phyloP scores from a whole-genome alignment of 495 filamentous ascomycete species.

The Penicillium diatomitis region DNA sequence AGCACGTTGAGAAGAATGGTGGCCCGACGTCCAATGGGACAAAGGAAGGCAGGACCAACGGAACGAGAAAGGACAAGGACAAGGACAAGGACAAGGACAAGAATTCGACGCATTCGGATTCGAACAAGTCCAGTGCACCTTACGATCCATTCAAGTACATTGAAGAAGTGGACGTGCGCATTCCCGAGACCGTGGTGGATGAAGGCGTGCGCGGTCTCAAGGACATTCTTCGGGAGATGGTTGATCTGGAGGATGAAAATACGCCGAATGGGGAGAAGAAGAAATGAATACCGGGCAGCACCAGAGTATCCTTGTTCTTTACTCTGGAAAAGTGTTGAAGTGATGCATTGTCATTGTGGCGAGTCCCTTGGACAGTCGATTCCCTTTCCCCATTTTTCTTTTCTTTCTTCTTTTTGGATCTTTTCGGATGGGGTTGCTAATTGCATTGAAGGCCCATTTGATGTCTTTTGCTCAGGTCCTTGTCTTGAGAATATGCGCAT shows the following conservation, averaged over 20 bases:
- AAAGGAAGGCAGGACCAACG: constrained; percentile 16
- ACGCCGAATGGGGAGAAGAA: constrained; percentile 23
- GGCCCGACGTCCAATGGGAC: constrained; percentile 12
- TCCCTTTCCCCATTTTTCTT: not conserved
- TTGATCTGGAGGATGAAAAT: constrained; percentile 37
- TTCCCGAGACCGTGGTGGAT: constrained; percentile 34
- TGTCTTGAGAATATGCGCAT: too few relatives aligned
- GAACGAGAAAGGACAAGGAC: constrained; percentile 15
- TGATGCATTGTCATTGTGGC: constrained; percentile 21
- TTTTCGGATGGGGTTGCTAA: too few relatives aligned
- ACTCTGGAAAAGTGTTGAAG: not conserved
- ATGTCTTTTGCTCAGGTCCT: too few relatives aligned
- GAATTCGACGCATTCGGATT: not conserved
- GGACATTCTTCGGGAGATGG: constrained; percentile 40
- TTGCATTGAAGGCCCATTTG: too few relatives aligned
- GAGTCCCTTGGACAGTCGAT: not conserved
- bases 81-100: constrained; percentile 8
- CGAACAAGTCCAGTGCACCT: constrained; percentile 7
- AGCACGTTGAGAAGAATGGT: constrained; percentile 9
- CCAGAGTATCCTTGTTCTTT: not conserved
- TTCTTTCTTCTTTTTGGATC: not conserved
- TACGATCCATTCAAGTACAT: constrained; percentile 23
- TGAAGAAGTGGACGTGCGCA: constrained; percentile 33
- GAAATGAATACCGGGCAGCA: not conserved
- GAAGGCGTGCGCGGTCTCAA: constrained; percentile 38